These are phyloP conservation scores for Saitozyma sp. DNA, from an alignment of 768 basidiomycete species.

Conservation along the genomic window DNA sequence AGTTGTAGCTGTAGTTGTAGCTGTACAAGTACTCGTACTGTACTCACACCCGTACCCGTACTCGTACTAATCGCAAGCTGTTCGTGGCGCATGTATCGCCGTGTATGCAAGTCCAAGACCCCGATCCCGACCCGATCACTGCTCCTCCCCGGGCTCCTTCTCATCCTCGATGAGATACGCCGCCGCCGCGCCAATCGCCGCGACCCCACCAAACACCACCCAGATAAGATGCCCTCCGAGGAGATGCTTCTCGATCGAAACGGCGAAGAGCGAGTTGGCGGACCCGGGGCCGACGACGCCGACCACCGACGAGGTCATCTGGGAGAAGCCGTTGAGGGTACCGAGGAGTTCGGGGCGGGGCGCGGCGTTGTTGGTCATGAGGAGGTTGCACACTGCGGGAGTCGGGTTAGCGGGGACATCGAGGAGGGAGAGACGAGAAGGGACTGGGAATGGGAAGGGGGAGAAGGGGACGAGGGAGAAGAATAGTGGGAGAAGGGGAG, in stretches of 20 bases:
- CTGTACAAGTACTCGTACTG: too few species aligned
- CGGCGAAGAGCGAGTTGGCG: constrained; percentile 33
- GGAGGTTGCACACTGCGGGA: constrained; percentile 34
- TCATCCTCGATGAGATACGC: too few species aligned
- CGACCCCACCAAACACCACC: constrained; percentile 12
- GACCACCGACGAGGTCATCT: constrained; percentile 35
- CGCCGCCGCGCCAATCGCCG: neutral
- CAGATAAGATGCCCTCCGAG: constrained; percentile 38
- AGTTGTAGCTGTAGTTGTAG: neutral
- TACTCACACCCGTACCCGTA: too few species aligned
- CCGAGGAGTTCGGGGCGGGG: constrained; percentile 29
- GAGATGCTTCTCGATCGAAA: constrained; percentile 35
- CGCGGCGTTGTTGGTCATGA: constrained; percentile 41
- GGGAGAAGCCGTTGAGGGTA: constrained; percentile 41
- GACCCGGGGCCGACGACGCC: constrained; percentile 37
- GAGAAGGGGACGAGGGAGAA: too few species aligned
- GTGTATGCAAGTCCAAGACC: too few species aligned
- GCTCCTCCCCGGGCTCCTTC: too few species aligned
- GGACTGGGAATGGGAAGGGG: too few species aligned
- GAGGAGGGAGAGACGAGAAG: neutral
- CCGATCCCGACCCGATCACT: too few species aligned
- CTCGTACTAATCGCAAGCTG: too few species aligned
- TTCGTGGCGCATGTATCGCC: too few species aligned
- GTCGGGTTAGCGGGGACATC: neutral
- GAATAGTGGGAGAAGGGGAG: too few species aligned